Base-by-base conservation (phyloP, 306 rosid genomes). In the Vicia faba region DNA sequence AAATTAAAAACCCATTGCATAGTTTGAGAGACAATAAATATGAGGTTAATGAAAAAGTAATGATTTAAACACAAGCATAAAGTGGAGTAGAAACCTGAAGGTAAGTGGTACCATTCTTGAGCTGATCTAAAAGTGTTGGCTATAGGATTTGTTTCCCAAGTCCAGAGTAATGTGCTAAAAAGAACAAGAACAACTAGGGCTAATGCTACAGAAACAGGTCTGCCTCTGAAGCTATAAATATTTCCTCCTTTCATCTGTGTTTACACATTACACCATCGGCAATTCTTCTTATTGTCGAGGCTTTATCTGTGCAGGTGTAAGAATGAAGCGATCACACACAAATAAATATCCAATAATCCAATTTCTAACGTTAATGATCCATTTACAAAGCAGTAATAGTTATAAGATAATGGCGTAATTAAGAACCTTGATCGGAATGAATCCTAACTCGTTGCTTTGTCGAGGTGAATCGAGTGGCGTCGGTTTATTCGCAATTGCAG, bases 131-230 rank as follows among this genome's bases (percentile, higher is more conserved):
- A 76, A 28, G 86, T 79, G 16, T 35, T 61, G 20, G 80, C 75
- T 62, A 93, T 71, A 44, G 84, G 95, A 55, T 77, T 89, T 59
- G 79, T 77, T 84, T 88, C 91, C 89, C 89, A 93, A 46, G 79
- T 76, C 93, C 88, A 88, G 69, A 86, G 44, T 48, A 88, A 60
- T 29, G 80, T 66, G 55, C 87, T 79, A 26, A 84, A 65, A 13
- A 83, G 54, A 72, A 88, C 38, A 59, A 93, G 75, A 46, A 72
- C 74, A 80, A 79, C 75, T 68, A 93, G 44, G 60, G 81, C 71
- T 49, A 88, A 23, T 73, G 81, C 71, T 49, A 85, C 29, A 76
- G 81, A 86, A 73, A 90, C 11, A 69, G 80, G 60, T 53, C 56
- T 79, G 69, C 96, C 85, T 77, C 71, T 76, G 75, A 79, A 73